These are phyloP conservation scores for Epithemia pelagica DNA, from an alignment of 108 stramenopile species.

Conservation along the genomic window DNA sequence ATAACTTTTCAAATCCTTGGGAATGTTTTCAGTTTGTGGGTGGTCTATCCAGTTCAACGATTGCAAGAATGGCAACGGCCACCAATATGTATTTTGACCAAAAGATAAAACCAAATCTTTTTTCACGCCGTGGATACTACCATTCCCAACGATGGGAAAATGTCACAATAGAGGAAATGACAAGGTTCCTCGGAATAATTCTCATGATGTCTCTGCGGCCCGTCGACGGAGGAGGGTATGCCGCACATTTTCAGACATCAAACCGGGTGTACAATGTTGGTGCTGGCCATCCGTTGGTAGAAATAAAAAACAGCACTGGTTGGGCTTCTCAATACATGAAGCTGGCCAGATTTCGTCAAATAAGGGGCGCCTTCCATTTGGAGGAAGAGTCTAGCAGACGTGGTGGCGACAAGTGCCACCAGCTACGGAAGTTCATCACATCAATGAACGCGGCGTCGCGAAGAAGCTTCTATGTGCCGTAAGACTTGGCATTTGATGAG, in stretches of 20 bases:
- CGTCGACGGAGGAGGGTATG: background rate
- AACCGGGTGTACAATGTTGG: background rate
- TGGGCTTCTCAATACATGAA: background rate
- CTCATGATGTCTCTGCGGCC: background rate
- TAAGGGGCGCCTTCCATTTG: background rate
- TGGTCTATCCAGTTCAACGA: background rate
- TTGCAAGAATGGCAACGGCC: background rate
- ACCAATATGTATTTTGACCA: background rate
- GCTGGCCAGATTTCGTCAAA: background rate
- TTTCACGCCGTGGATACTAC: background rate
- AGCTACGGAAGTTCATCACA: background rate
- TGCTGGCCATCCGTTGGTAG: background rate
- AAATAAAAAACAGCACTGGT: background rate
- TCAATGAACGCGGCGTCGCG: constrained; percentile 4
- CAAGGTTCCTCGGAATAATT: constrained; percentile 2
- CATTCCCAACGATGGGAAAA: background rate
- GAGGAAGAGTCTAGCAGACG: background rate
- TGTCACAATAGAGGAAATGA: constrained; percentile 5
- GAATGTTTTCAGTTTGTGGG: background rate
- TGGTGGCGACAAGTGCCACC: background rate
- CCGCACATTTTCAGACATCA: background rate
- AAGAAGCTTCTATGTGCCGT: constrained; percentile 1
- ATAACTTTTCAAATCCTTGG: background rate
- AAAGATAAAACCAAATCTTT: background rate
- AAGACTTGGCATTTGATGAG: constrained; percentile 15